Evolutionary conservation across 352 stramenopile species (phyloP).

Genomic region (Pythium grandisporangium): DNA sequence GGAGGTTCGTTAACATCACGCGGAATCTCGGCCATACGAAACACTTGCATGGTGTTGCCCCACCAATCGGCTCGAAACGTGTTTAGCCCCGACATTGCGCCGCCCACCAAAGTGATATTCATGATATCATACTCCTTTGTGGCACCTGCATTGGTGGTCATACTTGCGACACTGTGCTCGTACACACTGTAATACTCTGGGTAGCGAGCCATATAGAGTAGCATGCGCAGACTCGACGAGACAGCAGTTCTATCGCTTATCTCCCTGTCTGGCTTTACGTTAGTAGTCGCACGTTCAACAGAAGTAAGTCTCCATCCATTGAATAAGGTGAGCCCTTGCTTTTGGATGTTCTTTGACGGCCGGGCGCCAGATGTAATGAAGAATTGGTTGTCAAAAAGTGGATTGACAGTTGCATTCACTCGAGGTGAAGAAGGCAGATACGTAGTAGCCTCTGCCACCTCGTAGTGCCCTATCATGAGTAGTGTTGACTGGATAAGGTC

Average conservation of each 20-base stretch:
- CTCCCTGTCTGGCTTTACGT: constrained; percentile 19
- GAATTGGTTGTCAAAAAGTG: constrained; percentile 4
- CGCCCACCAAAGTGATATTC: constrained; percentile 13
- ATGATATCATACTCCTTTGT: constrained; percentile 20
- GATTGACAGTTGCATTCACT: constrained; percentile 7
- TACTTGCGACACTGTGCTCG: background rate
- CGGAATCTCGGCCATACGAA: constrained; percentile 17
- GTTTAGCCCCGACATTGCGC: constrained; percentile 20
- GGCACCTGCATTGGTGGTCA: background rate
- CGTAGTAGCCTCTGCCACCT: background rate
- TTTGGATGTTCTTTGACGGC: background rate
- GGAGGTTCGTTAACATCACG: background rate
- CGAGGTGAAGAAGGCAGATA: constrained; percentile 1
- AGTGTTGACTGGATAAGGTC: constrained; percentile 15
- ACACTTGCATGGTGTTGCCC: constrained; percentile 24
- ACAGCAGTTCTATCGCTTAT: constrained; percentile 8
- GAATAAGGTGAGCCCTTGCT: constrained; percentile 6
- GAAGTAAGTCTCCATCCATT: constrained; percentile 6
- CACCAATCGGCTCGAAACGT: constrained; percentile 22
- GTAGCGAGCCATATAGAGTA: constrained; percentile 18
- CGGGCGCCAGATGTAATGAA: constrained; percentile 14
- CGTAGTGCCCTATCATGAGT: constrained; percentile 2
- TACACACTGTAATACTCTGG: constrained; percentile 24
- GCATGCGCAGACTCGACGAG: constrained; percentile 16
- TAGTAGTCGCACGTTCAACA: constrained; percentile 3